Evolutionary conservation across 805 yeast genomes (phyloP).

Genomic region (Blastobotrys muscicola): DNA sequence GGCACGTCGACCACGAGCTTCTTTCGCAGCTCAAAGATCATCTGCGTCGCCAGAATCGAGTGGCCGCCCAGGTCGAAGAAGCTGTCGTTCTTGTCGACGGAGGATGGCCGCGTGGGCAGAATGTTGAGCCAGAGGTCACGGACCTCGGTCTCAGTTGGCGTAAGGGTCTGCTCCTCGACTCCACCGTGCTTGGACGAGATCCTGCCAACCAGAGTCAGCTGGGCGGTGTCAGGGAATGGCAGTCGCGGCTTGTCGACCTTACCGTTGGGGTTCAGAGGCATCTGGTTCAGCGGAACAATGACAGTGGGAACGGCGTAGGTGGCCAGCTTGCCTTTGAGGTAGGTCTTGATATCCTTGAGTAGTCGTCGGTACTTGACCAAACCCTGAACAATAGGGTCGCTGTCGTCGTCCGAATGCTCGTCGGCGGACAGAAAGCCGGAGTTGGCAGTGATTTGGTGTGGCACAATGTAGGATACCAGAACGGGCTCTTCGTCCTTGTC

Average conservation of each 20-base stretch:
- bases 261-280: constrained; percentile 97
- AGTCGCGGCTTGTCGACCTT: constrained; percentile 95
- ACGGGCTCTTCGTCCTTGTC: constrained; percentile 91
- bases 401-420: constrained; percentile 33
- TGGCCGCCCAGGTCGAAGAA: constrained; percentile 98
- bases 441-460: constrained; percentile 36
- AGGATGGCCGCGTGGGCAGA: constrained; percentile 76
- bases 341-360: constrained; percentile 71
- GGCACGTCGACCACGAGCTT: constrained; percentile 73
- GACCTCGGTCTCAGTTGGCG: constrained; percentile 55
- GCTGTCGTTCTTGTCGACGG: constrained; percentile 69
- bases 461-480: constrained; percentile 84
- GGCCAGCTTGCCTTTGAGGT: constrained; percentile 81
- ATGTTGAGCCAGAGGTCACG: constrained; percentile 80
- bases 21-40: constrained; percentile 88
- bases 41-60: constrained; percentile 90
- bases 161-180: constrained; percentile 40
- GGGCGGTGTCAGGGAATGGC: constrained; percentile 89
- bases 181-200: constrained; percentile 29
- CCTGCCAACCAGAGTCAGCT: constrained; percentile 64
- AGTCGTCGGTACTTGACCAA: constrained; percentile 66
- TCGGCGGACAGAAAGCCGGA: constrained; percentile 34
- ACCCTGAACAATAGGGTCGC: constrained; percentile 63
- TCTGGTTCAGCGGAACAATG: constrained; percentile 72
- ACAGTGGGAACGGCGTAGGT: constrained; percentile 88